phyloP scores from a whole-genome alignment of 2,329 filamentous ascomycete species.

The Cucurbitaria berberidis region DNA sequence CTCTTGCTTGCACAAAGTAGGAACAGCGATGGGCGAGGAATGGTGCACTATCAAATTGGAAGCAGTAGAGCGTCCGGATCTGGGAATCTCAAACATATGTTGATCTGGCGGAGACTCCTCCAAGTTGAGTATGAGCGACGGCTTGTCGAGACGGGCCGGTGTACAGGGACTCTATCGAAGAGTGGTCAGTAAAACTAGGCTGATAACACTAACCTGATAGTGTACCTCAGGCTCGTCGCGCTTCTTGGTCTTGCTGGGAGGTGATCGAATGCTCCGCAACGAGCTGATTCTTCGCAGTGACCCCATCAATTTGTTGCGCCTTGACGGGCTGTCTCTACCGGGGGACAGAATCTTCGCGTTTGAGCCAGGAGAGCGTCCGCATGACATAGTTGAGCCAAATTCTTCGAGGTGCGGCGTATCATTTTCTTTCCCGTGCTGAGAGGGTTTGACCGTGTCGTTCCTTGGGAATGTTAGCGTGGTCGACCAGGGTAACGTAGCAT shows the following conservation, averaged over 20 bases:
- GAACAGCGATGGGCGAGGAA: conserved; percentile 40
- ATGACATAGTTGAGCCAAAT: conserved; percentile 9
- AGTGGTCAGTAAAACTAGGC: background rate
- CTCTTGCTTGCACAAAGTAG: conserved; percentile 15
- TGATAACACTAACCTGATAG: background rate
- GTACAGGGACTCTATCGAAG: conserved; percentile 17
- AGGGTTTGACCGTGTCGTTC: background rate
- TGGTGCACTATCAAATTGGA: conserved; percentile 29
- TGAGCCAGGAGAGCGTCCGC: conserved; percentile 1
- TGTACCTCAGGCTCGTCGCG: conserved; percentile 14
- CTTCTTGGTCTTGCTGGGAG: conserved; percentile 23
- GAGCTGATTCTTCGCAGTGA: conserved; percentile 39
- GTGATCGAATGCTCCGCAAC: conserved; percentile 29
- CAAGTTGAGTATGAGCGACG: conserved; percentile 36
- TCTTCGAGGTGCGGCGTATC: conserved; percentile 18
- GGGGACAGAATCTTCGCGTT: conserved; percentile 18
- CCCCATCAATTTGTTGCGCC: conserved; percentile 33
- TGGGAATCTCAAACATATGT: conserved; percentile 32
- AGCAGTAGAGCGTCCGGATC: conserved; percentile 12
- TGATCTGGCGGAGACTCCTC: conserved; percentile 30
- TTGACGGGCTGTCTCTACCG: conserved; percentile 32
- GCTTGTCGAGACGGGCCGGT: conserved; percentile 13
- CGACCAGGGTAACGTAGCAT: background rate
- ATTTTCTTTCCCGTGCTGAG: conserved; percentile 14
- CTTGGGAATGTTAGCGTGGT: conserved; percentile 7